A percentile compares a stretch with the other conserved stretches of the same genome.
phyloP scores from a whole-genome alignment of 805 yeast species.

The Metschnikowia continentalis region DNA sequence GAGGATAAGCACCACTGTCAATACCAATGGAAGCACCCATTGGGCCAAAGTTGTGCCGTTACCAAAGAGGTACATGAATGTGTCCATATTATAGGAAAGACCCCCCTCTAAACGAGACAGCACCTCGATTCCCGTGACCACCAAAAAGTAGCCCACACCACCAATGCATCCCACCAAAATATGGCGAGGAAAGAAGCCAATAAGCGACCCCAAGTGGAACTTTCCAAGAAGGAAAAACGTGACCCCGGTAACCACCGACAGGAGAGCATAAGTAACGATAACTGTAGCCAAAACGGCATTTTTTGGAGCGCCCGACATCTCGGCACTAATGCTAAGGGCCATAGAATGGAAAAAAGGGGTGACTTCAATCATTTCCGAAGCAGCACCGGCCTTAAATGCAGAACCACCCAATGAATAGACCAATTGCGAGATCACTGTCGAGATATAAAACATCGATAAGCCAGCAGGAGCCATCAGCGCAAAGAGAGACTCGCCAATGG shows the following conservation, averaged over 20 bases:
- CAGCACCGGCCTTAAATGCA: conserved; percentile 84
- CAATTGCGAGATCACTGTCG: conserved; percentile 85
- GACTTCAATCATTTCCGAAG: conserved; percentile 98
- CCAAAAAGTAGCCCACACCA: conserved; percentile 92
- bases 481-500: conserved; percentile 77
- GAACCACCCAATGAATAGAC: conserved; percentile 89
- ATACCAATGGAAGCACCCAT: conserved; percentile 66
- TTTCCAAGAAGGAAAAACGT: conserved; percentile 77
- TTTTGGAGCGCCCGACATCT: conserved; percentile 41
- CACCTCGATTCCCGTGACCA: conserved; percentile 89
- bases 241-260: conserved; percentile 81
- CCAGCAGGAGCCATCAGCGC: conserved; percentile 83
- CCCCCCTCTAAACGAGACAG: conserved; percentile 78
- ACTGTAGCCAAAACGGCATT: conserved; percentile 76
- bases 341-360: conserved; percentile 96
- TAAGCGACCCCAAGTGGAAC: conserved; percentile 75
- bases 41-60: conserved; percentile 27
- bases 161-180: conserved; percentile 96
- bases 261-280: conserved; percentile 75
- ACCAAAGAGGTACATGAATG: conserved; percentile 50
- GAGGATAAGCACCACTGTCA: conserved; percentile 58
- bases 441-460: conserved; percentile 87
- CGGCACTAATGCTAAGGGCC: conserved; percentile 67
- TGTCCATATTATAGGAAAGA: conserved; percentile 56
- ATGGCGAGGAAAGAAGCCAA: conserved; percentile 94